A percentile compares a stretch with the other conserved stretches of the same genome.
Evolutionary conservation across 768 basidiomycete genomes (phyloP).

Genomic region (Leucosporidium creatinivorum): DNA sequence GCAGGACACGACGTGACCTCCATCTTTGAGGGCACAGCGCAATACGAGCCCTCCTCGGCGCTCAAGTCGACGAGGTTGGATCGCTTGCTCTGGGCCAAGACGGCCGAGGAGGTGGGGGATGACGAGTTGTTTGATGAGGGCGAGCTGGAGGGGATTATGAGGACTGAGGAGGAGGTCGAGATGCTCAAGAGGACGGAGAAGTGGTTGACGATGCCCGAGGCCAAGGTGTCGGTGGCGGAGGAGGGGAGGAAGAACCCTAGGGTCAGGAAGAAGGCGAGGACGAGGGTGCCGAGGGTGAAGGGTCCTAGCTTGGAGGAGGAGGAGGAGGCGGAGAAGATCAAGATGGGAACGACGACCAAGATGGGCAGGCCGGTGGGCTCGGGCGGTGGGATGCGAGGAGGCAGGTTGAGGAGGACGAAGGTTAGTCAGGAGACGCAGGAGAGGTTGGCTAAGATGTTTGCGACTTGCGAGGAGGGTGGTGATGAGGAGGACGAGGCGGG

Average conservation of each 20-base stretch:
- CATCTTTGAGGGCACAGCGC: background rate
- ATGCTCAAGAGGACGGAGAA: background rate
- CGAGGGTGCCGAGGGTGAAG: background rate
- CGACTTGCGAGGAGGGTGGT: background rate
- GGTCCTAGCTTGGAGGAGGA: background rate
- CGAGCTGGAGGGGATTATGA: background rate
- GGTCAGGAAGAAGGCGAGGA: background rate
- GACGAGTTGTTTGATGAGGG: background rate
- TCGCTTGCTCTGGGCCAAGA: background rate
- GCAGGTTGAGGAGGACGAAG: background rate
- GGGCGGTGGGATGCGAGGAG: too few species aligned
- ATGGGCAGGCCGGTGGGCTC: background rate
- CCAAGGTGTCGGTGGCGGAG: background rate
- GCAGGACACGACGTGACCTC: background rate
- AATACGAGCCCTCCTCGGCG: background rate
- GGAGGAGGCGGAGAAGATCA: background rate
- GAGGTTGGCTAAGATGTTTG: background rate
- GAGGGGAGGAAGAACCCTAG: background rate
- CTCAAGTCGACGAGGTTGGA: background rate
- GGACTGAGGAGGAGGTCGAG: background rate
- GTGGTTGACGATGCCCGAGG: background rate
- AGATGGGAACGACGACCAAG: background rate
- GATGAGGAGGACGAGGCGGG: background rate
- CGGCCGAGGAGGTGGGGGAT: background rate
- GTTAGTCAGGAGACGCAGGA: background rate